Base-by-base conservation (phyloP, 495 filamentous ascomycete species). In the Talaromyces wortmannii region DNA sequence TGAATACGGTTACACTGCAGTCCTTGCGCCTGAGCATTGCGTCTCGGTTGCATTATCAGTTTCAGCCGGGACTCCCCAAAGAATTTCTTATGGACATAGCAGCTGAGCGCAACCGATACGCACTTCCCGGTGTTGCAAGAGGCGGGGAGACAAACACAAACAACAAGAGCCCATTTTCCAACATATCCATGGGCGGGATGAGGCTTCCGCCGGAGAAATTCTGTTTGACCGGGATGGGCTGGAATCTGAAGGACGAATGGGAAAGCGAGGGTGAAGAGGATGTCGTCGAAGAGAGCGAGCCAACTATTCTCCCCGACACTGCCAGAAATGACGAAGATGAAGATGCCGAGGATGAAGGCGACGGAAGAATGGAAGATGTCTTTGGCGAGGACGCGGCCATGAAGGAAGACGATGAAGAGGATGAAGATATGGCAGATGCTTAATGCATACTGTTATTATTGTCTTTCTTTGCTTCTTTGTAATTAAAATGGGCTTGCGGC, bases 141-240 rank as follows among this genome's bases (percentile, higher is more conserved):
- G 91, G 92, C 58, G 91, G 67, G 53, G 74, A 77, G 54, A 54
- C 56, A n/a, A 59, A 53, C n/a, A 54, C 56, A n/a, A 59, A 53
- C n/a, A 50, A 58, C 13, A 70, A 73, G 55, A 67, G 65, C 53
- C 11, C 47, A 8, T 56, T 56, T 33, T 56, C 55, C 33, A 52
- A 50, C 51, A 55, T 75, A 59, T 52, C 70, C 31, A 73, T 78
- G 67, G 75, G 82, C 71, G 94, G 94, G 12, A 82, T 94, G 55
- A 76, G 91, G 45, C 70, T 98, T 60, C 94, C 94, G 40, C 86
- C 87, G 54, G 94, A 98, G 82, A 78, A 89, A 65, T 97, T 95
- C 65, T 92, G 92, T 59, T 75, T 96, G 52, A 95, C 86, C 30
- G 94, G 94, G 0, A 76, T 81, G 15, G 83, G 83, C 55, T 98